Evolutionary conservation across 164 flowering plant species (phyloP), one percentile per base, ranked within the genome.

Genomic region (Vitis riparia): DNA sequence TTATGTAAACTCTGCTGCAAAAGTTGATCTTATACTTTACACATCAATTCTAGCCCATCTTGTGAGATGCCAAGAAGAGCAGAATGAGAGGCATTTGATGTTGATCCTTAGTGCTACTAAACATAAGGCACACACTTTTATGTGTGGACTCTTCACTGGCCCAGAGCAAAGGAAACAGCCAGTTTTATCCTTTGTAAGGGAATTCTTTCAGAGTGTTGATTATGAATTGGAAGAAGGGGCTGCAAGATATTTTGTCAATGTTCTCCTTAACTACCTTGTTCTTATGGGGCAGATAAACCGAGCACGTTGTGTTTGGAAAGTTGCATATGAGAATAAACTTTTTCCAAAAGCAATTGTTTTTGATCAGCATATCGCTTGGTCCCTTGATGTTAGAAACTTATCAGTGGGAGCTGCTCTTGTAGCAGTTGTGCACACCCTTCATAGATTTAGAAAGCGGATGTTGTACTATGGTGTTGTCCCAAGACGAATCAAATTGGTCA

Each of bases 281-380:
- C 89, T 93, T 15, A 95, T 95, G 99, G 98, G 98, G 29, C 99
- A 95, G 74, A 91, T 95, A 66, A 95, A 93, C 70, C 85, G 99
- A 57, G 97, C 99, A 19, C 89, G 98, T 17, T 95, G 98, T 78
- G 93, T 95, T 47, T 93, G 97, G 99, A 93, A 95, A 79, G 99
- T 95, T 67, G 89, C 99, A 0, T 95, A 93, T 70, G 98, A 95
- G 81, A 93, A 90, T 65, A 95, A 93, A 77, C 97, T 95, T 71
- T 93, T 95, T 70, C 98, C 98, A 0, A 93, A 95, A 75, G 99
- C 98, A 32, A 91, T 95, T 67, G 99, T 95, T 14, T 95, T 95
- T 75, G 97, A 95, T 79, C 97, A 95, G 77, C 99, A 95, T 68
- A 93, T 95, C 64, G 98, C 99, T 16, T 95, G 99, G 99, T 95